Evolutionary conservation across 306 rosid species (phyloP).

Genomic region (Rosa lucieae): DNA sequence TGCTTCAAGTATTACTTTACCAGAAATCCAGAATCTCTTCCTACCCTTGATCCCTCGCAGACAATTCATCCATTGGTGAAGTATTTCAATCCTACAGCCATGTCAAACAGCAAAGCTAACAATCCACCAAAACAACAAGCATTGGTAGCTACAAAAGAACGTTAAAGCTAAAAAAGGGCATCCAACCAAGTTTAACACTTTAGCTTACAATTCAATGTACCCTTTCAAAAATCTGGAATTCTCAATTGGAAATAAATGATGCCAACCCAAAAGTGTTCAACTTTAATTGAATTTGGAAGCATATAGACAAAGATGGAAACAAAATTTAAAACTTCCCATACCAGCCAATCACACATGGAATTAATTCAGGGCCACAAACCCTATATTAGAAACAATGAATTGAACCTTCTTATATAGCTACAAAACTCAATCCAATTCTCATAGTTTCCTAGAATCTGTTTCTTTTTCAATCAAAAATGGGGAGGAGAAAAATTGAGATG

Average conservation of each 20-base stretch:
- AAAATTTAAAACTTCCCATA: slow-evolving; percentile 19
- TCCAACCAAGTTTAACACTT: slow-evolving; percentile 7
- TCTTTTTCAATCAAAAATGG: slow-evolving; percentile 11
- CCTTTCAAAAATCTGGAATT: slow-evolving; percentile 10
- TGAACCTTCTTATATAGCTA: background rate
- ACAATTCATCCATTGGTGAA: background rate
- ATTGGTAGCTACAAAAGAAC: background rate
- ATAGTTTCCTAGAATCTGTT: background rate
- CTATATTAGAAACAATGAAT: slow-evolving; percentile 37
- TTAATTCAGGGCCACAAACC: slow-evolving; percentile 16
- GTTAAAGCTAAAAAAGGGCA: background rate
- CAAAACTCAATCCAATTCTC: slow-evolving; percentile 1
- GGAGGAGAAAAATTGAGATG: slow-evolving; percentile 47
- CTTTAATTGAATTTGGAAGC: slow-evolving; percentile 11
- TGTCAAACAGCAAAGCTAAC: background rate
- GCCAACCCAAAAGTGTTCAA: slow-evolving; percentile 14
- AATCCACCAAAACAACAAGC: background rate
- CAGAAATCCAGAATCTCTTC: no score
- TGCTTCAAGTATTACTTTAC: no score
- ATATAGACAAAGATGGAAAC: slow-evolving; percentile 11
- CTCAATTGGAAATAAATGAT: slow-evolving; percentile 12
- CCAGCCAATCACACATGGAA: slow-evolving; percentile 12
- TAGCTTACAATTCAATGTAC: slow-evolving; percentile 15
- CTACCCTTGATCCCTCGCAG: no score
- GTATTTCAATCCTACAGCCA: background rate